These are phyloP conservation scores for Cyberlindnera mycetangii DNA, from an alignment of 805 yeast species.

Conservation along the genomic window DNA sequence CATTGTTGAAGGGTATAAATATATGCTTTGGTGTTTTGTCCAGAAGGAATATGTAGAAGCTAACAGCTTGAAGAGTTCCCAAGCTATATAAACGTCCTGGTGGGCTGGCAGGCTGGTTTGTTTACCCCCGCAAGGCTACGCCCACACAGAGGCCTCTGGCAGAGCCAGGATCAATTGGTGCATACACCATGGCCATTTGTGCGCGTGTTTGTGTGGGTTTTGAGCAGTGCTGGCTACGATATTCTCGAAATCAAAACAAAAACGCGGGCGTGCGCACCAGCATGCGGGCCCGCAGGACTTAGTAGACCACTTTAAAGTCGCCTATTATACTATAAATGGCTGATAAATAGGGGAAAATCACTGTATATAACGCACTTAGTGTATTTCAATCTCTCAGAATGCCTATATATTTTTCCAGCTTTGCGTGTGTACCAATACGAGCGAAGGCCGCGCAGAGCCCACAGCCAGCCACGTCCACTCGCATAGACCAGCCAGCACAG, in stretches of 20 bases:
- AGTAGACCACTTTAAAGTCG: too few relatives aligned
- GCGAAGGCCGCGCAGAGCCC: too few relatives aligned
- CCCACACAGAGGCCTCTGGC: background rate
- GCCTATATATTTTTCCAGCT: too few relatives aligned
- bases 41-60: background rate
- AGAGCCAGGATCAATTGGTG: background rate
- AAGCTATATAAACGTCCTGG: background rate
- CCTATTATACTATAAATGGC: too few relatives aligned
- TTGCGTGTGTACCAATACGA: too few relatives aligned
- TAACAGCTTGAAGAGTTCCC: too few relatives aligned
- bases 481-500: too few relatives aligned
- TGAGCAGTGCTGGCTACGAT: background rate
- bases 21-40: background rate
- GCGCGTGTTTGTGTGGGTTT: background rate
- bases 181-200: background rate
- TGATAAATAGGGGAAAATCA: too few relatives aligned
- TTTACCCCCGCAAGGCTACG: background rate
- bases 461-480: too few relatives aligned
- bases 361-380: too few relatives aligned
- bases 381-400: too few relatives aligned
- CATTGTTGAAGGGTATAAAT: conserved; percentile 7
- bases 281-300: too few relatives aligned
- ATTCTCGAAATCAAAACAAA: background rate
- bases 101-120: background rate
- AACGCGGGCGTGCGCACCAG: background rate